Evolutionary conservation across 2,329 filamentous ascomycete genomes (phyloP), one percentile per base, ranked within the genome.

Genomic region (Scleromitrula shiraiana): DNA sequence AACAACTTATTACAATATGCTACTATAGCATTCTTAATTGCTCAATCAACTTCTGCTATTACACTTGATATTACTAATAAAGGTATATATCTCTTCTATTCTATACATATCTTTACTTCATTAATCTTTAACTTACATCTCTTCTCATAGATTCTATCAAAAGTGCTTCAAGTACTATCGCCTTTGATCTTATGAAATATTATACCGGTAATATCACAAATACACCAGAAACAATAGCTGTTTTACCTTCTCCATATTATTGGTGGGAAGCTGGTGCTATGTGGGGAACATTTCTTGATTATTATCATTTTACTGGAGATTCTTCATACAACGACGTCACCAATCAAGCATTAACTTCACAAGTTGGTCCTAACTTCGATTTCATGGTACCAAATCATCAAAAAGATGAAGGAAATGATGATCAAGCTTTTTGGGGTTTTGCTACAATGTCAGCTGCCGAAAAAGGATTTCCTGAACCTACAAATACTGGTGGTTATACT

Each of bases 381-480:
- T 83, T 75, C 59, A 79, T 85, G 72, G 70, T 75, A 4, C 70
- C 73, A 0, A 64, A 67, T 47, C 76, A 82, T 53, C 65, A 66
- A 10, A 70, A 70, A n/a, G 75, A 79, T 51, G 77, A 84, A 62
- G 83, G 83, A 45, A 88, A 88, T 55, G 84, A 88, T 56, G 84
- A 88, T 60, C 80, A 87, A 61, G 80, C 78, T 26, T 87, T 87
- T 62, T 88, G 84, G 84, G 79, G 74, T 9, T 79, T 86, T 22
- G 73, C 80, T 12, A 74, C 80, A 52, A 74, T 88, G 63, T 70
- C 80, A 5, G 84, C 84, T 0, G 78, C 83, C 3, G 84, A 88
- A 65, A 74, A 78, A 51, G 77, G 80, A 62, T 83, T 82, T 49
- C 78, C 83, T 2, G 74, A 82, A 53, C 70, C 81, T 17, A 69